Base-by-base conservation (phyloP, 345 rosid species). In the Xanthoceras sorbifolium region DNA sequence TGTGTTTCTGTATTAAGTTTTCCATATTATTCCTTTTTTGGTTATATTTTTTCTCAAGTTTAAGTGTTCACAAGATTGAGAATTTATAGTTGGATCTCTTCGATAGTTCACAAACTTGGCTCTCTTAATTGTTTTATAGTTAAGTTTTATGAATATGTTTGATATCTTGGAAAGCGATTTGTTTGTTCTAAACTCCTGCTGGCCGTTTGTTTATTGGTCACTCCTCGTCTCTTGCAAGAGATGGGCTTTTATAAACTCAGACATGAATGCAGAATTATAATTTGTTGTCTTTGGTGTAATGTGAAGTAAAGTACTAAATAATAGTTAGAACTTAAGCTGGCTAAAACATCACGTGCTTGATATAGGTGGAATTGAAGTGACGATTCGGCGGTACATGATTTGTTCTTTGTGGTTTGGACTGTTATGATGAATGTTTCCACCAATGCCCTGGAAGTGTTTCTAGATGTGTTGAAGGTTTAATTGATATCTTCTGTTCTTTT, bases 401-500 rank as follows among this genome's bases (percentile, higher is more conserved):
- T n/a, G 61, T 9, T 26, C 67, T 14, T 63, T 63, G 34, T 25
- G n/a, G n/a, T n/a, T n/a, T n/a, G n/a, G n/a, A n/a, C n/a, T n/a
- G n/a, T n/a, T n/a, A 55, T 22, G 10, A 59, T 59, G 9, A 9
- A 26, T 26, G 14, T 60, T 22, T 22, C n/a, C 22, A 9, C 29
- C 64, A 22, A 25, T 32, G 12, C 62, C 20, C 9, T 64, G 40
- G 15, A 64, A 23, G 9, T 64, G 20, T 6, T 20, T 57, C 8
- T 8, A 17, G 62, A 22, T 9, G 9, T 57, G 40, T 31, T 18
- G 32, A 69, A 22, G 50, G 52, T 28, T 64, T 73, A 40, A n/a
- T 23, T 44, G 9, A 38, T 8, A 15, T 42, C 15, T 34, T 12
- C 31, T 9, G 52, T 69, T 71, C 82, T 86, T 42, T 82, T 73